phyloP scores from a whole-genome alignment of 305 asterid genomes.

The Fraxinus nigra region DNA sequence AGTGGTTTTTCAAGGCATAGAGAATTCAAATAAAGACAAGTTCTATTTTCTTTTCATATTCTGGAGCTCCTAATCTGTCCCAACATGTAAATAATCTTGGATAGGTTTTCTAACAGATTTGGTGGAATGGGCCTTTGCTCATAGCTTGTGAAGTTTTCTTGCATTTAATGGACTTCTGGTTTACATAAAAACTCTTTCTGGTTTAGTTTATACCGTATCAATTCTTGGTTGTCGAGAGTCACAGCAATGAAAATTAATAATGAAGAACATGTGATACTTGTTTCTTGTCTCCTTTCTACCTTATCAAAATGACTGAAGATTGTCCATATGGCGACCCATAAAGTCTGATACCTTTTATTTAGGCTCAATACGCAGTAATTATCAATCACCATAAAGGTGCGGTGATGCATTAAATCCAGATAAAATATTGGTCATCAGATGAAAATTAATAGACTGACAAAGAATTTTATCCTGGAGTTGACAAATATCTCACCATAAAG shows the following conservation, averaged over 20 bases:
- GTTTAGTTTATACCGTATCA: background rate
- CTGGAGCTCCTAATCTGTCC: background rate
- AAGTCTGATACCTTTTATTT: slow-evolving; percentile 16
- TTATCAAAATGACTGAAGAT: background rate
- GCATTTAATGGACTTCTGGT: background rate
- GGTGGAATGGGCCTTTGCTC: too few species aligned
- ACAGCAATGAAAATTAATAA: background rate
- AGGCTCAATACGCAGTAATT: background rate
- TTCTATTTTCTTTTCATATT: background rate
- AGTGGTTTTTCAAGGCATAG: background rate
- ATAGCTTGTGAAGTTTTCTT: background rate
- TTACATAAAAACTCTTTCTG: background rate
- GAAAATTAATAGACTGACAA: slow-evolving; percentile 4
- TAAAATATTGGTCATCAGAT: background rate
- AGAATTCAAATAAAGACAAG: background rate
- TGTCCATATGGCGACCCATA: background rate
- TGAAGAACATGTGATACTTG: background rate
- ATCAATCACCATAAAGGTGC: background rate
- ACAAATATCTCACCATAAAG: slow-evolving; percentile 43
- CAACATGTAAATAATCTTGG: background rate
- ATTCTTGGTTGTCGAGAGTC: background rate
- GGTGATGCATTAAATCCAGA: background rate
- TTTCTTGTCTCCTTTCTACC: background rate
- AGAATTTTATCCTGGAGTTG: slow-evolving; percentile 7
- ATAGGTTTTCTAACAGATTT: background rate